Evolutionary conservation across 139 green algal genomes (phyloP), one percentile per base, ranked within the genome.

Genomic region (Astrephomene gubernaculifera): DNA sequence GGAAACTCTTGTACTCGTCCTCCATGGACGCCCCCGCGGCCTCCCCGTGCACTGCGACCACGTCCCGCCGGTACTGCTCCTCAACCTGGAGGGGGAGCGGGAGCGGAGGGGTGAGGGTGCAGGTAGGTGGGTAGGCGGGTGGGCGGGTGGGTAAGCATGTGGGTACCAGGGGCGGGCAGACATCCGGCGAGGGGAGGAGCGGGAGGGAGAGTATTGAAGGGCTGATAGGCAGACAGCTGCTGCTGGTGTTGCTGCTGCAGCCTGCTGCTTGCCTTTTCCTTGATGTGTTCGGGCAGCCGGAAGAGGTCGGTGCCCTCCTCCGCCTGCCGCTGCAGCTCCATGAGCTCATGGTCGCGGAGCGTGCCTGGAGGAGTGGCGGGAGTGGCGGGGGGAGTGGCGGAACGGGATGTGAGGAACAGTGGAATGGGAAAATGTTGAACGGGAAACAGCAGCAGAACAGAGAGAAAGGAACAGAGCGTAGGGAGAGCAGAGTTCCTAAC

Each of bases 1-100:
- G 78, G 82, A 98, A 98, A 22, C 81, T 91, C 85, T 96, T 94
- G 90, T 98, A 98, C 89, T 98, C 96, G 38, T 92, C 86, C 61
- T 98, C 95, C 87, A 96, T 91, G 22, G 61, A 27, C 54, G 92
- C 88, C 2, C 87, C 88, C 4, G 90, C 79, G 41, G 91, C 91
- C 41, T 90, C 89, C 6, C 87, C 88, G 71, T 94, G 89, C 71
- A 95, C 81, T 64, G 79, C 79, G 5, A 85, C 83, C 54, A 91
- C 54, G 82, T 92, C 92, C 0, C 85, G 78, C 39, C 86, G 71
- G 83, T 96, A 97, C 89, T 94, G 92, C 88, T 90, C 89, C 17
- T 96, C 91, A 41, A 94, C 92, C 79, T 89, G 81, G 17, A 29
- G 8, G 5, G 2, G 35, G 36, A 7, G 35, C 67, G 36, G 35